These are phyloP conservation scores for Starmerella khaoyaiensis DNA, from an alignment of 805 yeast species.

Conservation along the genomic window DNA sequence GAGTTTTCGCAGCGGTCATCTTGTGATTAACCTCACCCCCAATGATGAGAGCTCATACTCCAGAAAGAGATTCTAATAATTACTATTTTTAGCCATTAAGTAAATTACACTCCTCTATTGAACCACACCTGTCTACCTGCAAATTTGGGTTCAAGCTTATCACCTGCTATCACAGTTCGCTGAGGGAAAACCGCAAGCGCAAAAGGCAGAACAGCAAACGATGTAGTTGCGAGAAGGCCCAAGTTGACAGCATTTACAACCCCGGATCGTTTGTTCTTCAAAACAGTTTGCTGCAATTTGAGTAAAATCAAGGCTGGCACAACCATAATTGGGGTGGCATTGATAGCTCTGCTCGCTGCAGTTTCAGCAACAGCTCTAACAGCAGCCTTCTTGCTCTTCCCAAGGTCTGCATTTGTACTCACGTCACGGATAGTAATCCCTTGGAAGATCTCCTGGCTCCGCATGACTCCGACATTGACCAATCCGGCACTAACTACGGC, in stretches of 20 bases:
- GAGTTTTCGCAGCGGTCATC: too few species aligned
- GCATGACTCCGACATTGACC: constrained; percentile 91
- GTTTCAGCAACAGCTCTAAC: constrained; percentile 91
- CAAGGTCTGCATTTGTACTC: constrained; percentile 33
- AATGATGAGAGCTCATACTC: too few species aligned
- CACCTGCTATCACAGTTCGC: constrained; percentile 48
- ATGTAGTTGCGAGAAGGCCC: constrained; percentile 73
- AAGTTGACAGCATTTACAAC: constrained; percentile 62
- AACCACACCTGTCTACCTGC: constrained; percentile 57
- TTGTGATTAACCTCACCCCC: too few species aligned
- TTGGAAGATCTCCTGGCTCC: constrained; percentile 78
- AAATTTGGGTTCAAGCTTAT: constrained; percentile 52
- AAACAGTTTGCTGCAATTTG: constrained; percentile 54
- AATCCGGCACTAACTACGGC: constrained; percentile 97
- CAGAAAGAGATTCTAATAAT: neutral
- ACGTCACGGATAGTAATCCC: constrained; percentile 32
- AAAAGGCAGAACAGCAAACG: constrained; percentile 81
- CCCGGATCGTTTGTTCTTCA: constrained; percentile 54
- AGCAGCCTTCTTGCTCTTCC: constrained; percentile 77
- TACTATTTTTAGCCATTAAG: neutral
- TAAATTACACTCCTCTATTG: constrained; percentile 73
- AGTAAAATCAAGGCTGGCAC: constrained; percentile 81
- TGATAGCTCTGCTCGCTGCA: constrained; percentile 85
- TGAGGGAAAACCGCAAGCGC: constrained; percentile 96
- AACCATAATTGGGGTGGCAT: constrained; percentile 96